A percentile compares a stretch with the other conserved stretches of the same genome.
Evolutionary conservation across 2,329 filamentous ascomycete species (phyloP).

Genomic region (Ascochyta clinopodiicola): DNA sequence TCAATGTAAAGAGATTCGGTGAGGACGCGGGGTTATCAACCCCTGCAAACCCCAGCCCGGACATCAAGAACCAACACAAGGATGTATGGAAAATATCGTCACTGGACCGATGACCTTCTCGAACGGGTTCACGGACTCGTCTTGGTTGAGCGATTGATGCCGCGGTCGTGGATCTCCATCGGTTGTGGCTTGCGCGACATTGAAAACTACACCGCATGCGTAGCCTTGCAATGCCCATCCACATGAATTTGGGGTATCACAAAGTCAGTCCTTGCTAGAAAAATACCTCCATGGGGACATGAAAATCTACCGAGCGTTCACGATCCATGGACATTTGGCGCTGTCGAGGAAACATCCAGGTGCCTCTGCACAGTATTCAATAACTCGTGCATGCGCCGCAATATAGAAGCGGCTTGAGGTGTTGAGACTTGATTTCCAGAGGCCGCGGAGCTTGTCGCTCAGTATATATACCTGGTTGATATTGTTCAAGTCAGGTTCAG

Average conservation of each 20-base stretch:
- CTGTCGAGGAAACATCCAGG: background rate
- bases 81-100: background rate
- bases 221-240: background rate
- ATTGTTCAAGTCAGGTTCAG: too few relatives aligned
- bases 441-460: background rate
- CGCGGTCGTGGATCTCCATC: background rate
- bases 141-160: background rate
- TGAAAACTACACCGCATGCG: background rate
- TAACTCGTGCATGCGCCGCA: constrained; percentile 4
- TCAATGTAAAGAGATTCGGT: background rate
- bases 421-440: background rate
- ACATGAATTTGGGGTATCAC: background rate
- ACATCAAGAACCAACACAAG: background rate
- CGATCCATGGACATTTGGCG: background rate
- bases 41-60: background rate
- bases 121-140: background rate
- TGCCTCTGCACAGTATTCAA: background rate
- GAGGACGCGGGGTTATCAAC: background rate
- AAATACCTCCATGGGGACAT: background rate
- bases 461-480: background rate
- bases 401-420: background rate
- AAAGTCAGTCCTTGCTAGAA: background rate
- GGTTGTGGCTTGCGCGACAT: constrained; percentile 1
- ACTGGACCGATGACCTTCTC: background rate
- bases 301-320: background rate